These are phyloP conservation scores for Annulohypoxylon nitens DNA, from an alignment of 495 filamentous ascomycete species.

Conservation along the genomic window DNA sequence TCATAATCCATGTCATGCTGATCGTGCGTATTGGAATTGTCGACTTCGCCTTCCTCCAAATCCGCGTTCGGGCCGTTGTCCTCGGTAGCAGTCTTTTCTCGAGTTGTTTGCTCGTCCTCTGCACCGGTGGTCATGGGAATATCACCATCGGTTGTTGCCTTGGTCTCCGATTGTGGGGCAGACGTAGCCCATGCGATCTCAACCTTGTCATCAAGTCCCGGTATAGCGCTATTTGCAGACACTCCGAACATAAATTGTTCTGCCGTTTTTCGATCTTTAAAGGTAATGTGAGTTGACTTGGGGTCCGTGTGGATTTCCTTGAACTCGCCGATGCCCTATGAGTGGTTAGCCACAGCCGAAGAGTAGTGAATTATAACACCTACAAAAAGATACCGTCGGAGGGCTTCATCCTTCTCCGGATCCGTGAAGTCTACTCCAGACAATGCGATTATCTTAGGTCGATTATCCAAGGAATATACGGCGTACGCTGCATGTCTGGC, in stretches of 20 bases:
- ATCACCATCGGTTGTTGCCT: constrained; percentile 26
- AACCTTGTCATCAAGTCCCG: constrained; percentile 77
- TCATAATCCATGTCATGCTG: constrained; percentile 53
- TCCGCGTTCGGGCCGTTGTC: constrained; percentile 17
- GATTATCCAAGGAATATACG: constrained; percentile 86
- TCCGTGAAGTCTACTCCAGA: constrained; percentile 75
- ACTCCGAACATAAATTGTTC: constrained; percentile 83
- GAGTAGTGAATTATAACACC: constrained; percentile 49
- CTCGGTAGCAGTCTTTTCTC: constrained; percentile 25
- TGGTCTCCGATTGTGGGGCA: constrained; percentile 29
- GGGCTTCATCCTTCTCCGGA: constrained; percentile 80
- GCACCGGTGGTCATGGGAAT: constrained; percentile 11
- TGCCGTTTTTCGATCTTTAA: constrained; percentile 90
- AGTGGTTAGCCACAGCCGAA: constrained; percentile 36
- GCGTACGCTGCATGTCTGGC: constrained; percentile 65
- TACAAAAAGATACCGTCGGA: constrained; percentile 89
- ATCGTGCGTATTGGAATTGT: constrained; percentile 31
- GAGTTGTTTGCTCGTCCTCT: constrained; percentile 30
- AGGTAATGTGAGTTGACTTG: constrained; percentile 73
- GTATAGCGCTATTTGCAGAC: constrained; percentile 69
- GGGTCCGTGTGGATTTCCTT: constrained; percentile 78
- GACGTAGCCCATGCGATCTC: constrained; percentile 78
- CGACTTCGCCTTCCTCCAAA: constrained; percentile 49
- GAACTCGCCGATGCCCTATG: constrained; percentile 84
- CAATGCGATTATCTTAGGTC: constrained; percentile 81